Percentiles rank a stretch among this genome's conserved stretches.
phyloP scores from a whole-genome alignment of 805 yeast genomes.

The Saccharomyces mikatae region DNA sequence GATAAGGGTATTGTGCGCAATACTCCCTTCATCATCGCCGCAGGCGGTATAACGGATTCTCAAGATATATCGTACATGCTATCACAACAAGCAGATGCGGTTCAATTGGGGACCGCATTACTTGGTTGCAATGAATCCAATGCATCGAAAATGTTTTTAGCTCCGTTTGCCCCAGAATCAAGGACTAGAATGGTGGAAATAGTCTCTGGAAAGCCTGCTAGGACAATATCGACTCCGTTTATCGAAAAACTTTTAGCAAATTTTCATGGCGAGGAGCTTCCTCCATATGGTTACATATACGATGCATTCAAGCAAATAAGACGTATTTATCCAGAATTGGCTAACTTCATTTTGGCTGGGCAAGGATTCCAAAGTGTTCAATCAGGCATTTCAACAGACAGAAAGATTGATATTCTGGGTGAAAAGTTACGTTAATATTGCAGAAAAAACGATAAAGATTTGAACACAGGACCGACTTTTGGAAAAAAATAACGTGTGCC shows the following conservation, averaged over 20 bases:
- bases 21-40: constrained; percentile 34
- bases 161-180: constrained; percentile 7
- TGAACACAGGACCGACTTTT: background rate
- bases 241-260: constrained; percentile 16
- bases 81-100: constrained; percentile 41
- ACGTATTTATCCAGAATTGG: constrained; percentile 1
- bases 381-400: background rate
- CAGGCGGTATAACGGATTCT: constrained; percentile 45
- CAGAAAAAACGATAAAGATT: background rate
- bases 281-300: constrained; percentile 33
- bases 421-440: background rate
- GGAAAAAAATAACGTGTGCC: background rate
- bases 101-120: constrained; percentile 49
- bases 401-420: background rate
- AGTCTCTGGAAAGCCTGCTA: constrained; percentile 35
- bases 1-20: background rate
- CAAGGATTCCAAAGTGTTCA: constrained; percentile 3
- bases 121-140: constrained; percentile 32
- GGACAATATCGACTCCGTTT: constrained; percentile 34
- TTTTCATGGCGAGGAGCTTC: constrained; percentile 16
- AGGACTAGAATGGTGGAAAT: constrained; percentile 29
- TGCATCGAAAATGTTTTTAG: background rate
- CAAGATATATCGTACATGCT: constrained; percentile 28
- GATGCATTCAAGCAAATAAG: constrained; percentile 27
- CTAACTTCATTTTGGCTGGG: constrained; percentile 7